Base-by-base conservation (phyloP, 2,329 filamentous ascomycete genomes). In the Talaromyces verruculosus region DNA sequence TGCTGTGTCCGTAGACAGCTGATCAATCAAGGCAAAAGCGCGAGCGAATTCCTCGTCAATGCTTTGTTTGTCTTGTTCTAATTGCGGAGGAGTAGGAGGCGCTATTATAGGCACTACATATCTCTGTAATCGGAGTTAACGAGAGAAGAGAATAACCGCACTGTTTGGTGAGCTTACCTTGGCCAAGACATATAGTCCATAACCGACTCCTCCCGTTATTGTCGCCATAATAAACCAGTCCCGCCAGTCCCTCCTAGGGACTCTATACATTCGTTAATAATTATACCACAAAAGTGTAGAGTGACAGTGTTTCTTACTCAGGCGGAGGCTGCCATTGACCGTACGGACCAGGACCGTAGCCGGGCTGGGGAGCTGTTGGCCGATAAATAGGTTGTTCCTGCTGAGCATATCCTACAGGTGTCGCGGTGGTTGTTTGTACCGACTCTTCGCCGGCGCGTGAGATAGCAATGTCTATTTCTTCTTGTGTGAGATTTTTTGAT, bases 181-280 rank as follows among this genome's bases (percentile, higher is more conserved):
- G 67, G 93, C 91, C 17, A 97, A 85, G 69, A 89, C 87, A 76
- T 95, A 99, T 25, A 97, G 80, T 0, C 93, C 94, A 74, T 97
- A 98, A 45, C 92, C 86, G 22, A 97, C 89, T 59, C 93, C 92
- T 65, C 93, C 90, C 68, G 96, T 90, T 13, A 98, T 91, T 0
- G 95, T 99, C 7, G 95, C 95, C 92, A 98, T 97, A 79, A 99
- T 98, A 80, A 99, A 99, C 91, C 93, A 98, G 76, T 99, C 95
- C 68, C 96, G 87, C 95, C 95, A 99, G 80, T 99, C 95, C 74
- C 95, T 85, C 75, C 88, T 89, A 2, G 93, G 93, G 2, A 88
- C 80, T 68, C 80, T 82, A 41, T 22, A 17, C 3, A 25, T 22
- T 5, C 25, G 19, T 68, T 45, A 43, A 43, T 43, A 13, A 19